Conservation (phyloP, 177 flowering plant species). For the Tripterygium wilfordii region DNA sequence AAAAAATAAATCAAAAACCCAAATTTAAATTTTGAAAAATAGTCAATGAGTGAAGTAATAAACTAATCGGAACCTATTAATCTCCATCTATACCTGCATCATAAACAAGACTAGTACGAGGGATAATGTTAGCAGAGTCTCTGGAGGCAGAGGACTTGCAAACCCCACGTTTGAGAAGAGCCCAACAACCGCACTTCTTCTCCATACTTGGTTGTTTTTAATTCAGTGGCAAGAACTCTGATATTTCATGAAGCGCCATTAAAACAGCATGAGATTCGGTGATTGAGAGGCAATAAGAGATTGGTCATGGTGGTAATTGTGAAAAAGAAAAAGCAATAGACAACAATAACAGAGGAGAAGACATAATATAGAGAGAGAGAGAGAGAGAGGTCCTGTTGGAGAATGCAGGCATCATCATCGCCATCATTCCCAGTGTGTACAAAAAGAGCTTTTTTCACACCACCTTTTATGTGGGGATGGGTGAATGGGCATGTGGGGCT, state of each 20-base stretch:
- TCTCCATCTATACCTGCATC: slow-evolving; percentile 61
- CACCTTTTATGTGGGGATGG: slow-evolving; percentile 36
- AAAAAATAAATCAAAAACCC: background rate
- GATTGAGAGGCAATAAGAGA: slow-evolving; percentile 1
- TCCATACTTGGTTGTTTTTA: slow-evolving; percentile 22
- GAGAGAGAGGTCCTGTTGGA: slow-evolving; percentile 27
- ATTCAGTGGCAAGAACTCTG: background rate
- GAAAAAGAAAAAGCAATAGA: background rate
- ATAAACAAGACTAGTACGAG: slow-evolving; percentile 78
- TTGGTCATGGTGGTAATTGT: slow-evolving; percentile 11
- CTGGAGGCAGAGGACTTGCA: slow-evolving; percentile 57
- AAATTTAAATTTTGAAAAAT: too few species aligned
- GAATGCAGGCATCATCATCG: slow-evolving; percentile 49
- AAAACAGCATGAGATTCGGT: slow-evolving; percentile 11
- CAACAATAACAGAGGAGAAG: background rate
- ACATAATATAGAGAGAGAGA: slow-evolving; percentile 2
- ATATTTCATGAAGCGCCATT: slow-evolving; percentile 25
- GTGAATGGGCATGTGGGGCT: slow-evolving; percentile 12
- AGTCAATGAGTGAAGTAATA: too few species aligned
- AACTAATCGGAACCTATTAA: too few species aligned
- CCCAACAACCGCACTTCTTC: slow-evolving; percentile 80
- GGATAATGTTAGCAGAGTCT: slow-evolving; percentile 53
- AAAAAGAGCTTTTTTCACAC: slow-evolving; percentile 57
- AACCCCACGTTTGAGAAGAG: slow-evolving; percentile 48
- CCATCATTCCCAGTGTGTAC: slow-evolving; percentile 54